Base-by-base conservation (phyloP, 2,329 filamentous ascomycete genomes). In the Hawksworthiomyces lignivorus region DNA sequence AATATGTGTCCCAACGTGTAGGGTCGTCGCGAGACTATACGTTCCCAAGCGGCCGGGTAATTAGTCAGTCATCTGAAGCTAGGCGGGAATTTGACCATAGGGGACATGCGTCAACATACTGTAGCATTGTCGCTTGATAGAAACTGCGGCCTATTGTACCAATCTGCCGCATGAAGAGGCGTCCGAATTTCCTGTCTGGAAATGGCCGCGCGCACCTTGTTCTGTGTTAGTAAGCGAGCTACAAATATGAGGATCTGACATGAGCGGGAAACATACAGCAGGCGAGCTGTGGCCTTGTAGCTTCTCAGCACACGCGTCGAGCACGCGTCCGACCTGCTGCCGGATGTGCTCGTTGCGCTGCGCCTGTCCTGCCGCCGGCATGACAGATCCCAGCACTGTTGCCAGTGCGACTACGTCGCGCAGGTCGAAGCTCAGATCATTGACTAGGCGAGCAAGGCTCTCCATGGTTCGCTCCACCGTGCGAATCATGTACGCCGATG, bases 371-470 rank as follows among this genome's bases (percentile, higher is more conserved):
- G 32, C 21, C 6, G 50, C 50, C 15, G 52, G 49, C 43, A 49
- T 47, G 21, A 54, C 50, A 5, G 50, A 52, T 3, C 48, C 51
- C 9, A 54, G 37, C 19, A 52, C 50, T 2, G 49, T 41, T 1
- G 52, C 50, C 30, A 54, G 46, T 2, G 52, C 48, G 8, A 52
- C 43, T 8, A 52, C 44, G 15, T 52, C 52, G 21, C 50, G 50
- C 21, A 54, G 32, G 26, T 54, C 52, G 6, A 47, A 48, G 33
- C 49, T 49, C 8, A 52, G 35, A 14, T 54, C 52, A 14, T 37
- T 36, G 20, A 47, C 46, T 7, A 54, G 45, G 3, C 41, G 41
- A 7, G 50, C 48, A 22, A 54, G 40, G 22, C 47, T 50, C 5
- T 52, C 49, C 5, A 51, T 28, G 4, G 52, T 51, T 12, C 45